Conservation (phyloP, 2,329 filamentous ascomycete genomes). For the Torrubiella hemipterigena region DNA sequence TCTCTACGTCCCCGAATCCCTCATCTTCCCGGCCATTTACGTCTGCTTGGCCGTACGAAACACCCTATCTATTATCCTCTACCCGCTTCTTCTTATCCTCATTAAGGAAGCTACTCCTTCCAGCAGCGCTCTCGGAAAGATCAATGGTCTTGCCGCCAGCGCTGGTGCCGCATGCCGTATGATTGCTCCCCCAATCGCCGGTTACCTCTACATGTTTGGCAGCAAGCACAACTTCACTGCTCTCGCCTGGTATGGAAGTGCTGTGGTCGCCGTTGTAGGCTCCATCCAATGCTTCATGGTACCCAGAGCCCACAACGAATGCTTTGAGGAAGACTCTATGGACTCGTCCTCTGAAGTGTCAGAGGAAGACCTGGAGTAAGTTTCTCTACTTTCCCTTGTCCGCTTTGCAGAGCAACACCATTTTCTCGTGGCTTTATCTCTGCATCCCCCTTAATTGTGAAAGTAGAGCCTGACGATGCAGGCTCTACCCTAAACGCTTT, state of each 20-base stretch:
- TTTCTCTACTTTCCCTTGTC: neutral
- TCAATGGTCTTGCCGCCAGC: constrained; percentile 55
- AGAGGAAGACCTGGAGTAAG: constrained; percentile 5
- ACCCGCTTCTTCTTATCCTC: constrained; percentile 53
- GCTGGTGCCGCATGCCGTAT: constrained; percentile 56
- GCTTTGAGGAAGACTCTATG: constrained; percentile 16
- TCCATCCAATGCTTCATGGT: constrained; percentile 49
- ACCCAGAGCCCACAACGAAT: constrained; percentile 17
- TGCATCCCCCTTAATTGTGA: too few relatives aligned
- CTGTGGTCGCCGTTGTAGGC: constrained; percentile 41
- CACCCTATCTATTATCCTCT: constrained; percentile 50
- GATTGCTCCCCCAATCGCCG: constrained; percentile 51
- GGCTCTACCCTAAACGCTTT: too few relatives aligned
- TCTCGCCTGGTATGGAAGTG: constrained; percentile 52
- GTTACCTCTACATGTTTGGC: constrained; percentile 50
- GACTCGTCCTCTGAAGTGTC: constrained; percentile 17
- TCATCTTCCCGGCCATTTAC: constrained; percentile 47
- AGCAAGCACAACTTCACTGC: constrained; percentile 46
- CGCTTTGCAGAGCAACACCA: neutral
- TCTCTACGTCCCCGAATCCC: constrained; percentile 37
- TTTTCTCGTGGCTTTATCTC: neutral
- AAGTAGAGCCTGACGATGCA: too few relatives aligned
- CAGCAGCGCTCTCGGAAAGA: constrained; percentile 43
- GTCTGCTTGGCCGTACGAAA: constrained; percentile 44
- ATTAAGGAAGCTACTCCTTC: constrained; percentile 55